These are phyloP conservation scores for Sphaerostilbella broomeana DNA, from an alignment of 2,329 filamentous ascomycete genomes.

Conservation along the genomic window DNA sequence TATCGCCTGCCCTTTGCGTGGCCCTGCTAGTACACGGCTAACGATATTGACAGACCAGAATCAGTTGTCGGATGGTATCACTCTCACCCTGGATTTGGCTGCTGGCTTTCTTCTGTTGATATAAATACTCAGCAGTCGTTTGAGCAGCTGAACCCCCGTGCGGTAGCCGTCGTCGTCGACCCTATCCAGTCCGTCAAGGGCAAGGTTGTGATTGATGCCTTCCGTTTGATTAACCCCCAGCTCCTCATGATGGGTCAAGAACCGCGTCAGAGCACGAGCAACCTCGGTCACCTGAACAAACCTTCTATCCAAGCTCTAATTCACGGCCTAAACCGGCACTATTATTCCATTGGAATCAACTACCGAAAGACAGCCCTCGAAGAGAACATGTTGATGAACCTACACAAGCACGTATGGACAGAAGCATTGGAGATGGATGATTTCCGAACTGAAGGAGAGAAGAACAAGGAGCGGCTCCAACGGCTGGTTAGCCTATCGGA, in stretches of 20 bases:
- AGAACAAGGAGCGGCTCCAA: conserved; percentile 84
- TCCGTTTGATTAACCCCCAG: conserved; percentile 97
- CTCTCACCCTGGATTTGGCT: conserved; percentile 97
- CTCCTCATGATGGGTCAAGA: conserved; percentile 97
- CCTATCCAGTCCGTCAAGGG: conserved; percentile 99
- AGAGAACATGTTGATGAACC: conserved; percentile 99
- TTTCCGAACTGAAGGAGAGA: conserved; percentile 75
- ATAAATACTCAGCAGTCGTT: conserved; percentile 99
- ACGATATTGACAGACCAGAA: conserved; percentile 61
- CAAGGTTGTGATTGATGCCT: conserved; percentile 98
- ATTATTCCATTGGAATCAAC: conserved; percentile 98
- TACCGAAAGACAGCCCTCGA: conserved; percentile 96
- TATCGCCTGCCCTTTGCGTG: too few species aligned
- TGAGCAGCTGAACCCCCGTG: conserved; percentile 92
- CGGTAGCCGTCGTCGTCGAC: conserved; percentile 95
- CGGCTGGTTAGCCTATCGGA: conserved; percentile 84
- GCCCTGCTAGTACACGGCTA: background rate
- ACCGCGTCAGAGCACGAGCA: conserved; percentile 94
- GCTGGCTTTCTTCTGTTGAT: conserved; percentile 97
- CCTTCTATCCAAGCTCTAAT: conserved; percentile 99
- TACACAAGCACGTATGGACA: conserved; percentile 99
- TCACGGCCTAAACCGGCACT: conserved; percentile 95
- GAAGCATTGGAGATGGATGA: conserved; percentile 96
- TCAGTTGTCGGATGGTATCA: conserved; percentile 99
- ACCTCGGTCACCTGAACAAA: conserved; percentile 96